phyloP scores from a whole-genome alignment of 2,329 filamentous ascomycete genomes.

The Exophiala xenobiotica region DNA sequence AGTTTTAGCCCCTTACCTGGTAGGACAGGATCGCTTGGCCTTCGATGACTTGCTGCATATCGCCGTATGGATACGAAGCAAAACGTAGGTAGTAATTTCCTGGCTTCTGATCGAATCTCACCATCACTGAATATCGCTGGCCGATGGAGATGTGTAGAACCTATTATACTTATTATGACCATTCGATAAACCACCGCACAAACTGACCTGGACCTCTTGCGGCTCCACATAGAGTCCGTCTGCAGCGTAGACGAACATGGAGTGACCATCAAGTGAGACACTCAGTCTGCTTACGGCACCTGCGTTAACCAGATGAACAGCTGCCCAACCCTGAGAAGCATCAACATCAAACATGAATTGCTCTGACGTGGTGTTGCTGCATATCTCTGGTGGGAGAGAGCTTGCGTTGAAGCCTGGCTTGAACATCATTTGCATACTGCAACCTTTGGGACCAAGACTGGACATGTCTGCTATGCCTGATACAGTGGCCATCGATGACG shows the following conservation, averaged over 20 bases:
- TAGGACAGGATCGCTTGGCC: constrained; percentile 24
- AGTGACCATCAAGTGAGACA: constrained; percentile 28
- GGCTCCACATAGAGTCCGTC: constrained; percentile 26
- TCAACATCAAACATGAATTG: constrained; percentile 9
- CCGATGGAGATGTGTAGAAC: constrained; percentile 25
- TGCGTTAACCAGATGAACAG: constrained; percentile 27
- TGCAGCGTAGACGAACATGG: constrained; percentile 29
- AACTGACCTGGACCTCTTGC: constrained; percentile 27
- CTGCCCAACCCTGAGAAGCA: constrained; percentile 25
- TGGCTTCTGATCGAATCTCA: constrained; percentile 26
- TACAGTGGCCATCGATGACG: constrained; percentile 6
- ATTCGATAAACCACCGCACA: background rate
- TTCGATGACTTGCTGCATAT: constrained; percentile 27
- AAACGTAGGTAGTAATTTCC: constrained; percentile 23
- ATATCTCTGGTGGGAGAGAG: constrained; percentile 23
- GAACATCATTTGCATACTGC: constrained; percentile 25
- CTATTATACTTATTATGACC: constrained; percentile 18
- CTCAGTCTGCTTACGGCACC: constrained; percentile 22
- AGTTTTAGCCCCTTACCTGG: constrained; percentile 10
- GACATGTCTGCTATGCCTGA: constrained; percentile 15
- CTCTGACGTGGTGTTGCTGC: constrained; percentile 23
- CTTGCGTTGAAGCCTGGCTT: constrained; percentile 21
- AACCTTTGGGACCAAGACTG: constrained; percentile 20
- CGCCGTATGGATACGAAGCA: constrained; percentile 21
- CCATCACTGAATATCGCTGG: constrained; percentile 30